Evolutionary conservation across 352 stramenopile genomes (phyloP).

Genomic region (Phytophthora ramorum): DNA sequence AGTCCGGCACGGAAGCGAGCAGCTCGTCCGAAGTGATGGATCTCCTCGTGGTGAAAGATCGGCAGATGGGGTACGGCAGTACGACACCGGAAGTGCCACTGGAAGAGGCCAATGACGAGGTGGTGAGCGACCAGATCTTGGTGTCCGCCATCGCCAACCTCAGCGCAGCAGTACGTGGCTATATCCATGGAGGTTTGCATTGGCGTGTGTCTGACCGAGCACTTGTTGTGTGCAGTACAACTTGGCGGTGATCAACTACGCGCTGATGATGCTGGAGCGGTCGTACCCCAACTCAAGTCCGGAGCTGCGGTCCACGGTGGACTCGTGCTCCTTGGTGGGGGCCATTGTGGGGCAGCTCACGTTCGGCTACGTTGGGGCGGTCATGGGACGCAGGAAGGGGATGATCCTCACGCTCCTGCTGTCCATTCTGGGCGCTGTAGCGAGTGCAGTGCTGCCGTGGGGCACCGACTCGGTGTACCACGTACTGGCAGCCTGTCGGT

Average conservation of each 20-base stretch:
- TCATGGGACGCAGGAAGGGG: slow-evolving; percentile 66
- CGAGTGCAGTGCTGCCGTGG: slow-evolving; percentile 70
- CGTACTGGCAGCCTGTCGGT: slow-evolving; percentile 68
- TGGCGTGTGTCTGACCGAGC: slow-evolving; percentile 2
- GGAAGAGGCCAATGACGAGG: slow-evolving; percentile 5
- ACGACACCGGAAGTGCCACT: slow-evolving; percentile 14
- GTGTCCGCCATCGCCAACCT: slow-evolving; percentile 86
- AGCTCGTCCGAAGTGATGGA: slow-evolving; percentile 31
- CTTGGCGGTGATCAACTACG: slow-evolving; percentile 78
- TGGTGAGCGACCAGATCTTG: slow-evolving; percentile 53
- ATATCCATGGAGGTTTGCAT: not conserved
- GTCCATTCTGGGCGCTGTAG: slow-evolving; percentile 62
- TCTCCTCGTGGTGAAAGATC: slow-evolving; percentile 29
- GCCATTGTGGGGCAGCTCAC: slow-evolving; percentile 83
- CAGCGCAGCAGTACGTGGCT: slow-evolving; percentile 67
- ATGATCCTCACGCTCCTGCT: slow-evolving; percentile 85
- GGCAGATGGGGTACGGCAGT: slow-evolving; percentile 30
- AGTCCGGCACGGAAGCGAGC: slow-evolving; percentile 28
- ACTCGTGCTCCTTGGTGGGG: slow-evolving; percentile 74
- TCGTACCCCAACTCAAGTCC: slow-evolving; percentile 62
- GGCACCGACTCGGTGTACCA: slow-evolving; percentile 63
- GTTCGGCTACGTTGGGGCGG: slow-evolving; percentile 82
- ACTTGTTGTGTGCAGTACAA: slow-evolving; percentile 60
- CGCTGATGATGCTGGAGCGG: slow-evolving; percentile 61
- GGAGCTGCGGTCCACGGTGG: slow-evolving; percentile 67